Base-by-base conservation (phyloP, 2,329 filamentous ascomycete genomes). In the Fusarium proliferatum region DNA sequence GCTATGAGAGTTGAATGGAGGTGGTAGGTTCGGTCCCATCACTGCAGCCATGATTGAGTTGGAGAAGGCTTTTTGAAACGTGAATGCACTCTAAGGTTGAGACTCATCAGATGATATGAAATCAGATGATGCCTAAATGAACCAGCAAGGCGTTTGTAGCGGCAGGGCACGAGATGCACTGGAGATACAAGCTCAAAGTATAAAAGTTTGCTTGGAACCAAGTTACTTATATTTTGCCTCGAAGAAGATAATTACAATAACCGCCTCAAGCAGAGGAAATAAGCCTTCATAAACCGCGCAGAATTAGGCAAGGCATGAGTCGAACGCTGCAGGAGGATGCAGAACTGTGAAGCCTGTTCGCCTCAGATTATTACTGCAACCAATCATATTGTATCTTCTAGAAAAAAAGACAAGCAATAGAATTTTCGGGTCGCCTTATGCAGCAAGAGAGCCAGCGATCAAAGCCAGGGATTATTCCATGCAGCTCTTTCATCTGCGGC, bases 81-180 rank as follows among this genome's bases (percentile, higher is more conserved):
- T 28, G n/a, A 49, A 58, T n/a, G 30, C 41, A 36, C 28, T 51
- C 43, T 30, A 11, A 41, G 42, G 42, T 23, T 23, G 53, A 45
- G 66, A 38, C 15, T 51, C 23, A 64, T 70, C 67, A 70, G 65
- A 69, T 69, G 67, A 64, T 23, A 26, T 39, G n/a, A 33, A 39
- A 59, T 70, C 67, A 70, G 67, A 66, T 66, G 66, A 70, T 65
- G 52, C 21, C 38, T 26, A 36, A 58, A 16, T 58, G 55, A 49
- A 28, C 33, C 41, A 58, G 17, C 55, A 21, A 48, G 23, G 33
- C 13, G 23, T 38, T n/a, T 49, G n/a, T 38, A 58, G 42, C 28
- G 23, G 15, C 26, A 23, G 19, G 21, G 19, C 9, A 51, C n/a
- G 21, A 36, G 26, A 33, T 28, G 26, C 33, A 58, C 56, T 58